These are phyloP conservation scores for Botrytis paeoniae DNA, from an alignment of 2,329 filamentous ascomycete genomes.

Conservation along the genomic window DNA sequence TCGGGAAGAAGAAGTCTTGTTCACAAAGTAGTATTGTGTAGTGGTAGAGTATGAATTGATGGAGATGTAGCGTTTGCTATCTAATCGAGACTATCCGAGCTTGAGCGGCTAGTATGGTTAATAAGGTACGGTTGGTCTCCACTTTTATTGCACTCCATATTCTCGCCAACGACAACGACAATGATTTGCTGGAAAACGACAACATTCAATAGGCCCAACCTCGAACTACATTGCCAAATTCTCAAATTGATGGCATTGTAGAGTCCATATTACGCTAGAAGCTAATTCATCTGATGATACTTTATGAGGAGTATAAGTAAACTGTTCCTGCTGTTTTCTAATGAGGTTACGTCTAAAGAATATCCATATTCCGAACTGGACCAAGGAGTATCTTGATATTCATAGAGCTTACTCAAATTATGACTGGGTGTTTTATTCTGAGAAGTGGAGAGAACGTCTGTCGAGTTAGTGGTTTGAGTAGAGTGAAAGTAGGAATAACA, in stretches of 20 bases:
- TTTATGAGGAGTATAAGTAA: not conserved
- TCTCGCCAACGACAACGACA: not conserved
- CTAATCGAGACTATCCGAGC: slow-evolving; percentile 10
- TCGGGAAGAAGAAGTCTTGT: not conserved
- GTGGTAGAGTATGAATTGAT: not conserved
- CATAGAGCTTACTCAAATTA: not conserved
- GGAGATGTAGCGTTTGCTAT: slow-evolving; percentile 10
- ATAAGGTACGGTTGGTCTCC: not conserved
- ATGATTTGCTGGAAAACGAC: not conserved
- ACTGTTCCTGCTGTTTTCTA: not conserved
- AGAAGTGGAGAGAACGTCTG: not conserved
- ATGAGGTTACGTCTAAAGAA: not conserved
- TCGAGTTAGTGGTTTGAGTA: not conserved
- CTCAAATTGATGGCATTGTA: not conserved
- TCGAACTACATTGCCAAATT: not conserved
- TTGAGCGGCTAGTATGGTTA: not conserved
- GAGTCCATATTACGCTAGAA: not conserved
- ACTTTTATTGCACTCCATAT: not conserved
- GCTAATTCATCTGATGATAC: too few relatives aligned
- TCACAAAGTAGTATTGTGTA: not conserved
- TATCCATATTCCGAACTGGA: not conserved
- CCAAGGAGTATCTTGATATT: not conserved
- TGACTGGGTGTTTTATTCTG: not conserved
- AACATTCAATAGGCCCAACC: not conserved
- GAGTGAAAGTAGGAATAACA: not conserved